Conservation (phyloP, 2,329 filamentous ascomycete species). For the Alternaria rosae region DNA sequence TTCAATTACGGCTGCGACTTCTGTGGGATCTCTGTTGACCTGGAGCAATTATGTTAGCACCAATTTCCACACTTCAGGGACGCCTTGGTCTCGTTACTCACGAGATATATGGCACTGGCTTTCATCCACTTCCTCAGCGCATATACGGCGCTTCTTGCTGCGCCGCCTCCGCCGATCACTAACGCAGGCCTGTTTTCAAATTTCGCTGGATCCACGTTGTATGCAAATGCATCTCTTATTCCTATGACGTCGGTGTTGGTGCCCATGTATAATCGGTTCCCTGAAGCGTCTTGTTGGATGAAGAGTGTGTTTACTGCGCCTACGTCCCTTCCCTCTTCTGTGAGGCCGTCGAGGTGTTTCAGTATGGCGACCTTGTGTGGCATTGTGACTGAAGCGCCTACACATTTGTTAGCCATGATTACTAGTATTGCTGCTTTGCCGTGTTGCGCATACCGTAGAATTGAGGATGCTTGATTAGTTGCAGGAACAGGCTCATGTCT, state of each 20-base stretch:
- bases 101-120: conserved; percentile 74
- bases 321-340: conserved; percentile 74
- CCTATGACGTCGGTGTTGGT: conserved; percentile 85
- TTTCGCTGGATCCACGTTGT: conserved; percentile 54
- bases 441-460: conserved; percentile 66
- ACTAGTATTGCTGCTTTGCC: background rate
- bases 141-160: conserved; percentile 79
- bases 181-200: conserved; percentile 71
- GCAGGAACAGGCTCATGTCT: conserved; percentile 54
- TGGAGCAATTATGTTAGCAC: background rate
- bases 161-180: conserved; percentile 79
- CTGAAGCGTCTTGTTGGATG: conserved; percentile 59
- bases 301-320: conserved; percentile 85
- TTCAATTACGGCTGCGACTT: conserved; percentile 71
- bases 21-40: conserved; percentile 72
- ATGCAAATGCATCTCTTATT: conserved; percentile 73
- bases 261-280: conserved; percentile 67
- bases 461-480: conserved; percentile 62
- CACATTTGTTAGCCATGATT: background rate
- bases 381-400: conserved; percentile 80
- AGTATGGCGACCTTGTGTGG: conserved; percentile 83
- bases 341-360: conserved; percentile 74
- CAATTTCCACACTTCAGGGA: background rate
- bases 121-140: conserved; percentile 74
- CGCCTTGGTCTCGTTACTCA: background rate